Evolutionary conservation across 1,284 basidiomycete species (phyloP), one percentile per base, ranked within the genome.

Genomic region (Austropuccinia psidii): DNA sequence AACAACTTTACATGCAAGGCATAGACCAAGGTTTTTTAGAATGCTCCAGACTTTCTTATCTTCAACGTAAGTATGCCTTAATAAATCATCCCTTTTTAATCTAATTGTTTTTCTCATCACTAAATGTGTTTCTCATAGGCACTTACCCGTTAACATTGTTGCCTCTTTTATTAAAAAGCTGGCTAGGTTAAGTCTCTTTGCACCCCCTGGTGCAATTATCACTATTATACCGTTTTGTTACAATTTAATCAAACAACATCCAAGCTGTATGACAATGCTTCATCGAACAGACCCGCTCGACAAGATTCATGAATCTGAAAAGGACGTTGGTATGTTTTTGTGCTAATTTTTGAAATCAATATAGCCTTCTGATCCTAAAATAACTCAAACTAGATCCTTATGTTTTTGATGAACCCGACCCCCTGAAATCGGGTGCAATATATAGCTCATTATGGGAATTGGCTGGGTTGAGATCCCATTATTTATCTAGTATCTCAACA

Each of bases 141-240:
- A 95, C 80, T 83, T 99, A 11, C 91, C 95, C 2, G 88, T 90
- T 0, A 86, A 89, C 1, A 85, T 98, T 35, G 85, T 98, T 11
- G 95, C 95, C 2, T 92, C 93, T 0, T 98, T 98, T 81, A 85
- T 95, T 77, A 98, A 98, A 81, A 88, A 92, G 3, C 85, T 98
- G 24, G 87, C 93, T 0, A 86, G 91, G 6, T 84, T 97, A 2
- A 89, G 91, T 5, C 85, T 98, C 13, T 84, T 84, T 45, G 92
- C 93, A 0, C 90, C 94, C 0, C 94, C 95, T 0, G 88, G 93
- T 2, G 95, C 91, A 0, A 88, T 94, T 41, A 86, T 98, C 73
- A 89, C 93, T 82, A 84, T 92, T 76, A 87, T 98, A 37, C 93
- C 96, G 0, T 92, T 98, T 81, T 88, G 89, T 9, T 98, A 98